Base-by-base conservation (phyloP, 1,284 basidiomycete genomes). In the Cerioporus squamosus region DNA sequence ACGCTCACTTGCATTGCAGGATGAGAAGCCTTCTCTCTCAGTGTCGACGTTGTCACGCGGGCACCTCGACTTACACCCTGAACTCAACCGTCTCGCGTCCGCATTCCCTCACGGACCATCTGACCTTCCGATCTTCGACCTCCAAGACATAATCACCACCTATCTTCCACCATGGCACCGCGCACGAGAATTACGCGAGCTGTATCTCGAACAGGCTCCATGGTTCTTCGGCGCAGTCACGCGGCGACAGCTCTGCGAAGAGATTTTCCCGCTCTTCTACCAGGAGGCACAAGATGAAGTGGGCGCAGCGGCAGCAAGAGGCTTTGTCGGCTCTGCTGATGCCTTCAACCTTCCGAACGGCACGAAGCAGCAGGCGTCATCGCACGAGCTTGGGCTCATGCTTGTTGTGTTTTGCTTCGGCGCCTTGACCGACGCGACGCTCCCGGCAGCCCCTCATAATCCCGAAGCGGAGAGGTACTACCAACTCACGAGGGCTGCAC, bases 201-300 rank as follows among this genome's bases (percentile, higher is more conserved):
- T 88, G 14, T 91, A 91, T 70, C 79, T 90, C 48, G 84, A 87
- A 23, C 85, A 87, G 65, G 86, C 87, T 2, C 86, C 87, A 0
- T 91, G 89, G 89, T 89, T 90, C 69, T 90, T 88, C 61, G 85
- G 87, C 31, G 85, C 87, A 0, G 82, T 90, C 26, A 85, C 84
- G 2, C 74, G 76, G 39, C 75, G 74, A 15, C 88, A 90, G 58
- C 72, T 90, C 20, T 62, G 79, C n/a, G 83, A 87, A 56, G 88
- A 90, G 61, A 72, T 86, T 29, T 74, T 90, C 17, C 88, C 88
- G 23, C 68, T 84, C 38, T 90, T 86, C 83, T 90, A 88, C 62
- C 70, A 71, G 17, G 86, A 87, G 2, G 47, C 39, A 7, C 61
- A 44, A 9, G 46, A 36, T 8, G 50, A 43, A 17, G 40, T 33